Percentiles rank a stretch among this genome's conserved stretches.
Evolutionary conservation across 2,329 filamentous ascomycete species (phyloP).

Genomic region (Calonectria pseudoreteaudii): DNA sequence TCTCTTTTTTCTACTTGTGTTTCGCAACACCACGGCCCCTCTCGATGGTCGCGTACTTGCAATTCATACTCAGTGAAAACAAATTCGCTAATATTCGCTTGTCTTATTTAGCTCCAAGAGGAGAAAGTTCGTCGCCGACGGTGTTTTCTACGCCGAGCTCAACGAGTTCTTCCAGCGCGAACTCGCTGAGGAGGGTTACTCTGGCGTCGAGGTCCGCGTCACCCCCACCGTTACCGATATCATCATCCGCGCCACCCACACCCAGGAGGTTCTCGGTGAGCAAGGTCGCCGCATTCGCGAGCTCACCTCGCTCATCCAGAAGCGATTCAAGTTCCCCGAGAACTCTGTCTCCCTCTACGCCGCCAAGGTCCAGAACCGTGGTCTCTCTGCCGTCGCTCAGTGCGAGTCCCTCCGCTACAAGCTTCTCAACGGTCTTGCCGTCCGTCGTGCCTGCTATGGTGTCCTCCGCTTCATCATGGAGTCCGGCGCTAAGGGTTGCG

Average conservation of each 20-base stretch:
- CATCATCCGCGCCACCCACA: conserved; percentile 99
- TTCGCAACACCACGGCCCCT: background rate
- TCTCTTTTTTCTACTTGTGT: conserved; percentile 3
- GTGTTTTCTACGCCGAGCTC: conserved; percentile 99
- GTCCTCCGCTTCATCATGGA: conserved; percentile 99
- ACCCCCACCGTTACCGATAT: conserved; percentile 99
- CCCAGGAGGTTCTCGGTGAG: conserved; percentile 99
- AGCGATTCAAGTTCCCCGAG: conserved; percentile 99
- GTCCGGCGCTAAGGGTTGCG: conserved; percentile 98
- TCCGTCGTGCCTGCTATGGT: conserved; percentile 99
- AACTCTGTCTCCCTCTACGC: conserved; percentile 99
- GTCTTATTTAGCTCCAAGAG: conserved; percentile 78
- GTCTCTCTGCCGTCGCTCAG: conserved; percentile 99
- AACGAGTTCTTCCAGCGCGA: conserved; percentile 99
- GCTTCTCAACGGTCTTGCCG: conserved; percentile 99
- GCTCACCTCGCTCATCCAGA: conserved; percentile 99
- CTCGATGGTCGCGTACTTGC: background rate
- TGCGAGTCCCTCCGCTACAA: conserved; percentile 99
- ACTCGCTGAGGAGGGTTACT: conserved; percentile 99
- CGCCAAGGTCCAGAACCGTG: conserved; percentile 99
- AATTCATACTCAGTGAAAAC: conserved; percentile 10
- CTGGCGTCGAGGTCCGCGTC: conserved; percentile 99
- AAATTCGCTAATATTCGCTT: conserved; percentile 32
- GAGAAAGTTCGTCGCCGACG: conserved; percentile 96
- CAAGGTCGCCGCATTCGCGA: conserved; percentile 99